Evolutionary conservation across 2,329 filamentous ascomycete species (phyloP).

Genomic region (Arthrobotrys musiformis): DNA sequence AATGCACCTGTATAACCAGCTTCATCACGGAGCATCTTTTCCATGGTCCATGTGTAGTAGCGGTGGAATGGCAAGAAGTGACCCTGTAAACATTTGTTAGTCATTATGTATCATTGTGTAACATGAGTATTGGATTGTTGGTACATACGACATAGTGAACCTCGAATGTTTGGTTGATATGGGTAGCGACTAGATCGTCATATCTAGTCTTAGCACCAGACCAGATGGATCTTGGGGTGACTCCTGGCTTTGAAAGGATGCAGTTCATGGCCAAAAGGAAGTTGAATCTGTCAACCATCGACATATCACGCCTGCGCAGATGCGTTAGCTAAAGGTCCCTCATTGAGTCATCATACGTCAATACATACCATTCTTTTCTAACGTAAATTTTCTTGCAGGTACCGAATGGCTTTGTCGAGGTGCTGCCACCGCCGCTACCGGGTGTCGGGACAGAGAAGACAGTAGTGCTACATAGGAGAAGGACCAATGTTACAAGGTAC

Average conservation of each 20-base stretch:
- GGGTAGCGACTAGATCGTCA: conserved; percentile 63
- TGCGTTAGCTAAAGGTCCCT: background rate
- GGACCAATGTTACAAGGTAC: conserved; percentile 19
- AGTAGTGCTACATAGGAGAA: conserved; percentile 25
- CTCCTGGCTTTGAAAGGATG: conserved; percentile 60
- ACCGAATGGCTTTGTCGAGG: conserved; percentile 14
- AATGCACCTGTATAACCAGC: conserved; percentile 65
- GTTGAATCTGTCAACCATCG: conserved; percentile 55
- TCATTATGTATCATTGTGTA: background rate
- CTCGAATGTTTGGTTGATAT: conserved; percentile 61
- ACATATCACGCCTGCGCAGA: conserved; percentile 52
- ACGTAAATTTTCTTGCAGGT: conserved; percentile 7
- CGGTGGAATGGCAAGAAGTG: conserved; percentile 65
- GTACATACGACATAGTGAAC: conserved; percentile 61
- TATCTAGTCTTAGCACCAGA: conserved; percentile 61
- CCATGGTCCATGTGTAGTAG: conserved; percentile 64
- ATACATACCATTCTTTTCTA: conserved; percentile 40
- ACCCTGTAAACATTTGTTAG: conserved; percentile 53
- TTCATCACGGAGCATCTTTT: conserved; percentile 64
- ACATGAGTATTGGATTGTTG: background rate
- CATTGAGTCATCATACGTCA: too few species aligned
- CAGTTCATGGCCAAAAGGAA: conserved; percentile 63
- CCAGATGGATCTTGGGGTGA: conserved; percentile 58
- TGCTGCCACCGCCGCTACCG: background rate
- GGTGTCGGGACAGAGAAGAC: conserved; percentile 34